Base-by-base conservation (phyloP, 305 asterid species). In the Coffea humblotiana region DNA sequence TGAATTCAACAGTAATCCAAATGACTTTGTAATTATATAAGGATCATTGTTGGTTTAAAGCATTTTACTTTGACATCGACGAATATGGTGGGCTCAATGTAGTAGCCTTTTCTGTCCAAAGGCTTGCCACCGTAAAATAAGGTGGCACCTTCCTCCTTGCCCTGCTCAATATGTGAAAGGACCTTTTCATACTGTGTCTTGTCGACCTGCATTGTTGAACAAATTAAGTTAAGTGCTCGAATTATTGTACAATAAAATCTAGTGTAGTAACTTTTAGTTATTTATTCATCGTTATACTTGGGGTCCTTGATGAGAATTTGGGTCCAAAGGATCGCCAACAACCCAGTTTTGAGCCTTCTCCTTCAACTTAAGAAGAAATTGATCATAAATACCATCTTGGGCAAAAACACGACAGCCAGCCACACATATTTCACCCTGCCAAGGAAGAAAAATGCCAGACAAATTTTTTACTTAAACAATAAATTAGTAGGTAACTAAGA, bases 401-500 rank as follows among this genome's bases (percentile, higher is more conserved):
- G 93, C 95, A 58, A 80, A 95, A 3, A 93, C 90, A 54, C 98
- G 95, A 75, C 97, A 92, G 35, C 97, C 99, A 56, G 98, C 98
- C 35, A 94, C 91, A 74, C 99, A 95, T 65, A 97, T 91, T 86
- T 95, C 97, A 7, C 98, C 99, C 99, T 93, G 84, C 0, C 45
- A 74, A 72, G 60, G 51, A 29, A 1, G 14, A 25, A 37, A 37
- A 37, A 1, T 37, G 43, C 43, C 3, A 37, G 2, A 37, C 43
- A 37, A 37, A 37, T 2, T 37, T 47, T 47, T 10, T 0, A 2
- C 1, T 47, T 47, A 7, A 47, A 47, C 0, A 47, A 47, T 10
- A 47, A 47, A 47, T 37, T 37, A 47, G 51, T 8, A 47, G 51
- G 9, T 47, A 47, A 47, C 2, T 47, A 7, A 7, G 0, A 47